A percentile compares a stretch with the other conserved stretches of the same genome.
Evolutionary conservation across 768 basidiomycete species (phyloP).

Genomic region (Tubosaeta sp.): DNA sequence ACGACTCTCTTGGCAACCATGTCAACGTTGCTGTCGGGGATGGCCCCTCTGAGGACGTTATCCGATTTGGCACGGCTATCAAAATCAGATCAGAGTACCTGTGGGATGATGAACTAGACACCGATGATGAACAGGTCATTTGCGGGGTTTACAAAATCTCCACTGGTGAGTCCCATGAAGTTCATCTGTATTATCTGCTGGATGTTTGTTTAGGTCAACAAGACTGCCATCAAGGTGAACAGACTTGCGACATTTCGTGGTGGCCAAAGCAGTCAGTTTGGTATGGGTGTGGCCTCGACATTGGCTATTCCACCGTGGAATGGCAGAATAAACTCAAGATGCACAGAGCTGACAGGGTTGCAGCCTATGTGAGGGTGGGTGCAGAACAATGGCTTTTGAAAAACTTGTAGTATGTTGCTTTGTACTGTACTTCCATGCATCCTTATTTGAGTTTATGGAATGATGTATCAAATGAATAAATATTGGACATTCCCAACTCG

Average conservation of each 20-base stretch:
- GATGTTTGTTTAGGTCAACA: neutral
- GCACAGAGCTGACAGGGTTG: neutral
- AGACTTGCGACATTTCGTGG: neutral
- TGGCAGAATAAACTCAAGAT: neutral
- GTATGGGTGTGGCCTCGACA: neutral
- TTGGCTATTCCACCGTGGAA: neutral
- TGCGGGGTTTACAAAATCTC: slow-evolving; percentile 2
- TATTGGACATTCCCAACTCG: too few species aligned
- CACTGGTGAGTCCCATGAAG: too few species aligned
- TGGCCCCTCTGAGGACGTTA: neutral
- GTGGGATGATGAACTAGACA: slow-evolving; percentile 3
- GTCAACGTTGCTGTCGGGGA: neutral
- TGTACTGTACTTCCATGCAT: too few species aligned
- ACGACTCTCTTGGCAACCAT: neutral
- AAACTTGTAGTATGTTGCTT: neutral
- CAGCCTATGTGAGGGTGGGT: neutral
- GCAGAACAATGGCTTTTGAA: neutral
- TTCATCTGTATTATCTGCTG: too few species aligned
- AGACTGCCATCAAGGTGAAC: neutral
- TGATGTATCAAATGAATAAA: too few species aligned
- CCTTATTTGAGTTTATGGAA: too few species aligned
- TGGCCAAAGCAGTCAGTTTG: slow-evolving; percentile 3
- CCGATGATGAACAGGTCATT: neutral
- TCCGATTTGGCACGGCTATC: neutral
- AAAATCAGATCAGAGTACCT: neutral